Evolutionary conservation across 352 stramenopile species (phyloP), one percentile per base, ranked within the genome.

Genomic region (Phytophthora rubi): DNA sequence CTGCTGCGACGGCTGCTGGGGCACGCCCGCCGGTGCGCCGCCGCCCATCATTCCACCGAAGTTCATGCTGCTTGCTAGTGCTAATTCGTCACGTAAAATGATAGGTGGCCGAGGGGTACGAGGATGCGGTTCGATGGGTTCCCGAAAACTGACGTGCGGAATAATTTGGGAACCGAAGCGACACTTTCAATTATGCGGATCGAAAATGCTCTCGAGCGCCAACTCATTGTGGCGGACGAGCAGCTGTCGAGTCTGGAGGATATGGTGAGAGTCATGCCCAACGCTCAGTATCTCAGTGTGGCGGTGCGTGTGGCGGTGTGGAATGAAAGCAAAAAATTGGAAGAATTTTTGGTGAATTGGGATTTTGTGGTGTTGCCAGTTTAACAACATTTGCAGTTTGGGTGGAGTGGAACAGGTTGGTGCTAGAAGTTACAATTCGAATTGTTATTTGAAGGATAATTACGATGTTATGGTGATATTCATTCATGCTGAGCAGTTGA

Each of bases 31-130:
- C 32, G 73, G 64, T 51, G 75, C 77, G 68, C 70, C 71, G 56
- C 83, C 80, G 74, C 85, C 82, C 83, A 92, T 89, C 30, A 94
- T 65, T 65, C 85, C 82, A 23, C 85, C 83, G 67, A 94, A 94
- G 75, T 93, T 94, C 86, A 94, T 94, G 52, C 13, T 76, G 69
- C 45, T 72, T 6, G 53, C 51, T 42, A 12, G 16, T 42, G 35
- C 32, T 67, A 39, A 47, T 47, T 65, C 44, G 45, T 28, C 70
- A n/a, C 7, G 12, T 55, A 42, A 56, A 39, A 48, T 54, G 48
- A 35, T 9, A 33, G 48, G 23, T 33, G 48, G 18, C 4, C 4
- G 23, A 15, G 48, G 42, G 48, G 21, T 18, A 13, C 21, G 23
- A 18, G 16, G 48, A 48, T 52, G 37, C 51, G 12, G 5, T 33